Evolutionary conservation across 2,329 filamentous ascomycete genomes (phyloP).

Genomic region (Lecanosticta acicola): DNA sequence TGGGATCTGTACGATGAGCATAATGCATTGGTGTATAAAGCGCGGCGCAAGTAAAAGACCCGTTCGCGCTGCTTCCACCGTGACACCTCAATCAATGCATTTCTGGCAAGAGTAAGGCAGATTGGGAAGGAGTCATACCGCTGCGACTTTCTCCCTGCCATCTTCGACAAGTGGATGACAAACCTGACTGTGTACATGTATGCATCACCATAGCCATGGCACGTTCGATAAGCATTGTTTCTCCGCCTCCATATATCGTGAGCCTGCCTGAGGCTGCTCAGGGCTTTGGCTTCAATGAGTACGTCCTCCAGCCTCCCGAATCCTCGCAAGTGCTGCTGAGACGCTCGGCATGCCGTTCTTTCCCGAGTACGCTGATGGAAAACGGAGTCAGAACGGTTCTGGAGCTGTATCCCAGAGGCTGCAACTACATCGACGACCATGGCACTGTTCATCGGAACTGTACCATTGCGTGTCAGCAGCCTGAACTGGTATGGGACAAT

Average conservation of each 20-base stretch:
- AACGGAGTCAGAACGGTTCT: background rate
- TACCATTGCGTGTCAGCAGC: constrained; percentile 1
- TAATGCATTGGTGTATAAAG: constrained; percentile 24
- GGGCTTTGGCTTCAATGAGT: background rate
- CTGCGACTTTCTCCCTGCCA: too few species aligned
- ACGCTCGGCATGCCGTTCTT: too few species aligned
- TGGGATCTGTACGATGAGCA: constrained; percentile 26
- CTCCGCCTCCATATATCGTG: background rate
- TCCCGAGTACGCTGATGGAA: too few species aligned
- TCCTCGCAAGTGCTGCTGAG: too few species aligned
- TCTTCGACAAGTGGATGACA: too few species aligned
- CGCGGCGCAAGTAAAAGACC: background rate
- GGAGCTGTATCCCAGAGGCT: background rate
- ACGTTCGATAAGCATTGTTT: background rate
- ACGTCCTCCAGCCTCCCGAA: background rate
- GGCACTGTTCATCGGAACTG: background rate
- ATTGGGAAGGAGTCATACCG: background rate
- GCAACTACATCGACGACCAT: background rate
- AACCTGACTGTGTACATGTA: too few species aligned
- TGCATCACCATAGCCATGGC: background rate
- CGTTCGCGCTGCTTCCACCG: background rate
- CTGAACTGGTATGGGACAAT: background rate
- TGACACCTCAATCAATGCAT: too few species aligned
- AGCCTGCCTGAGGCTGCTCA: background rate
- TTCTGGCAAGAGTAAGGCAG: background rate